Base-by-base conservation (phyloP, 805 yeast species). In the Suhomyces sp. region DNA sequence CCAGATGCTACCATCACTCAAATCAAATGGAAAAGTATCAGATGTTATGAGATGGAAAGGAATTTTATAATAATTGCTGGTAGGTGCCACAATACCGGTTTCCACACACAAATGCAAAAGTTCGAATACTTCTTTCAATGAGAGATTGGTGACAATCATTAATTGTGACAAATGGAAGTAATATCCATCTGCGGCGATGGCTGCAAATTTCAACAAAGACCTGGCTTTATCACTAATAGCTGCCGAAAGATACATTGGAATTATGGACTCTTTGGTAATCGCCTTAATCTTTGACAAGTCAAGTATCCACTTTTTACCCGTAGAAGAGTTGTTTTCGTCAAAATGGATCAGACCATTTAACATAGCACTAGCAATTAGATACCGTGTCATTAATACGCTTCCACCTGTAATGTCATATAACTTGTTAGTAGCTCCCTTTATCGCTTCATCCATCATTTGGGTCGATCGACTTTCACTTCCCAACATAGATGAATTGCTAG, bases 1-100 rank as follows among this genome's bases (percentile, higher is more conserved):
- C 46, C 60, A 53, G 5, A 68, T 52, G 17, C 56, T 54, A 1
- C 50, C 33, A 4, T 60, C 58, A 9, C 53, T 38, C 10, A 68
- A 31, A 9, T 57, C 62, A 23, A 57, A 51, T 1, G 65, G 58
- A 25, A 51, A 55, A 4, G 43, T 45, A 6, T 48, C 47, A 6
- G 54, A 40, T 4, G 56, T 50, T 3, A 63, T 49, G 17, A 66
- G 42, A 42, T 67, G 68, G 37, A 72, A 68, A 6, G 79, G 79
- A 15, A 72, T 51, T 43, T 74, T 75, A 47, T 72, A 72, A 40
- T 63, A 65, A 2, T 68, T 52, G 17, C 68, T 63, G 10, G 61
- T 48, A 1, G 77, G 74, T 2, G 45, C 41, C 5, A 75, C 46
- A 3, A 72, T 25, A 11, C 54, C 49, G 9, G 52, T 31, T 18